These are phyloP conservation scores for Cutaneotrichosporon cyanovorans DNA, from an alignment of 1,284 basidiomycete genomes.

Conservation along the genomic window DNA sequence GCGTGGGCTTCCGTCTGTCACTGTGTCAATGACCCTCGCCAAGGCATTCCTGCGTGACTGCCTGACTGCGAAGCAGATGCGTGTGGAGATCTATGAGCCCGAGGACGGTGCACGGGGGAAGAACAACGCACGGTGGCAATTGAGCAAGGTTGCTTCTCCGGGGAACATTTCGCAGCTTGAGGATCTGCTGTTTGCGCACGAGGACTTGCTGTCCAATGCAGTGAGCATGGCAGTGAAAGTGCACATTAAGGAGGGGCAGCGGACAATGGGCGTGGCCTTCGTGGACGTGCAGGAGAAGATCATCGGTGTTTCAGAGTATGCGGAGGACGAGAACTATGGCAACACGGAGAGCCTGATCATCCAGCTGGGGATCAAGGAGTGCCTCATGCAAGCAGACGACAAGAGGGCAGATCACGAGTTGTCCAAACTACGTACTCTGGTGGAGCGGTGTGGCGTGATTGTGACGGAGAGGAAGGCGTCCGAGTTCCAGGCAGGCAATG, in stretches of 20 bases:
- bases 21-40: constrained; percentile 71
- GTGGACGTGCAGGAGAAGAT: constrained; percentile 52
- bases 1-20: constrained; percentile 64
- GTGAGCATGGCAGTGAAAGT: constrained; percentile 86
- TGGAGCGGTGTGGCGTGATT: constrained; percentile 86
- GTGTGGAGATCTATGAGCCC: constrained; percentile 84
- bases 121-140: constrained; percentile 61
- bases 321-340: constrained; percentile 91
- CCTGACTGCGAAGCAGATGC: constrained; percentile 79
- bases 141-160: constrained; percentile 76
- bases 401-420: constrained; percentile 66
- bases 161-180: constrained; percentile 92
- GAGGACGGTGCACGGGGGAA: constrained; percentile 59
- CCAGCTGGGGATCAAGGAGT: constrained; percentile 94
- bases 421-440: constrained; percentile 69
- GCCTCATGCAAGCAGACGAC: constrained; percentile 53
- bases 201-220: constrained; percentile 75
- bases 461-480: constrained; percentile 78
- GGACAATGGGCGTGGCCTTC: constrained; percentile 52
- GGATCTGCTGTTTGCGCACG: constrained; percentile 79
- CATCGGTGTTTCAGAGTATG: constrained; percentile 70
- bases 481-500: constrained; percentile 73
- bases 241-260: constrained; percentile 52
- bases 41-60: constrained; percentile 83
- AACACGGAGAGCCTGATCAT: constrained; percentile 94